Percentiles rank a stretch among this genome's conserved stretches.
phyloP scores from a whole-genome alignment of 441 rosid genomes.

The Arabidopsis lyrata region DNA sequence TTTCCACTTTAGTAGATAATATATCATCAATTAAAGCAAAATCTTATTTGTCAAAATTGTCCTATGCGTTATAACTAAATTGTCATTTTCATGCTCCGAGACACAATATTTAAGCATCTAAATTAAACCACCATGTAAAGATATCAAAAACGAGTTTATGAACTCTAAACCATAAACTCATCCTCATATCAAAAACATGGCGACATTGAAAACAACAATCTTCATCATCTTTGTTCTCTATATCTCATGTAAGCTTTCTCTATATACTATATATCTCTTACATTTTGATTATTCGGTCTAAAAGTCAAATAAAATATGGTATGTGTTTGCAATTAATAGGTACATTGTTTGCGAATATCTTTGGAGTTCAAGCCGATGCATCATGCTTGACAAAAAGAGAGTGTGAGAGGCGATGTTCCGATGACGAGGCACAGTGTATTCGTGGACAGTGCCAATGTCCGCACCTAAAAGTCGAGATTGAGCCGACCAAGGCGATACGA shows the following conservation, averaged over 20 bases:
- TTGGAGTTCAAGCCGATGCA: neutral
- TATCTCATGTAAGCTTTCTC: neutral
- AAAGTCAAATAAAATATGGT: neutral
- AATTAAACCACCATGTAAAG: neutral
- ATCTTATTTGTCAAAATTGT: neutral
- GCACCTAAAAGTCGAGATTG: neutral
- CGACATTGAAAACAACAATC: neutral
- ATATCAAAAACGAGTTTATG: constrained; percentile 1
- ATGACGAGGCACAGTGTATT: neutral
- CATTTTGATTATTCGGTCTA: neutral
- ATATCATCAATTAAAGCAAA: neutral
- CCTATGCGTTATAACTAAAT: neutral
- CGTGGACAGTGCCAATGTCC: neutral
- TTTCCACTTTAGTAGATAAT: too few species aligned
- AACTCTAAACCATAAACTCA: neutral
- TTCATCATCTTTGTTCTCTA: neutral
- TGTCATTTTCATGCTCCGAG: constrained; percentile 2
- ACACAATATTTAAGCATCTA: constrained; percentile 1
- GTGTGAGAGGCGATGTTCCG: neutral
- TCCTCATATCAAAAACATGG: constrained; percentile 3
- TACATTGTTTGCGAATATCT: constrained; percentile 9
- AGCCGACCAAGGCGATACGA: neutral
- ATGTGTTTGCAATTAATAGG: neutral
- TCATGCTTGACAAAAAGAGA: neutral
- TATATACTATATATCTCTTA: neutral